Conservation (phyloP, 2,329 filamentous ascomycete species). For the Fusarium citri region DNA sequence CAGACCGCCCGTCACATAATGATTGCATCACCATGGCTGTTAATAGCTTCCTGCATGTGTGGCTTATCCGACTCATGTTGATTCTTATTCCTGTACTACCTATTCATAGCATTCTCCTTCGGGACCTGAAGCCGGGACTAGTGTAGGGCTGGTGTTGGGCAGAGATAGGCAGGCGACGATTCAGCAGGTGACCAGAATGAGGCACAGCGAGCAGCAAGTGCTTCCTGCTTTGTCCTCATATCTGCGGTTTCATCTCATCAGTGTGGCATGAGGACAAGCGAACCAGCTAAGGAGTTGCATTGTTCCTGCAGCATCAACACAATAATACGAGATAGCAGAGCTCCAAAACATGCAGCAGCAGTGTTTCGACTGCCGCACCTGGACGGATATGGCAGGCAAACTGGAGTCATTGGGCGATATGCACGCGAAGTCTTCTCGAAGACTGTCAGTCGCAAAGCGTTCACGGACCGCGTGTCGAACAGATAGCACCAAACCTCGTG, state of each 20-base stretch:
- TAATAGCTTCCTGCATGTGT: conserved; percentile 37
- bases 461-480: conserved; percentile 28
- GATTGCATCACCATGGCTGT: conserved; percentile 27
- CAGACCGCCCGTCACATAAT: conserved; percentile 23
- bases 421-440: conserved; percentile 45
- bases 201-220: not conserved
- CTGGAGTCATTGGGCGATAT: conserved; percentile 25
- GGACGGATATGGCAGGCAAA: conserved; percentile 30
- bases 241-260: not conserved
- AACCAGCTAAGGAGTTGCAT: conserved; percentile 19
- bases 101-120: conserved; percentile 23
- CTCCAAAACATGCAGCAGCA: conserved; percentile 20
- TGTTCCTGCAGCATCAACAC: conserved; percentile 17
- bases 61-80: conserved; percentile 29
- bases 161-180: not conserved
- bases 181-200: not conserved
- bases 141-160: conserved; percentile 11
- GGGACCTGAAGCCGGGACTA: not conserved
- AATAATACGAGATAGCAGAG: conserved; percentile 9
- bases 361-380: conserved; percentile 16
- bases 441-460: conserved; percentile 22
- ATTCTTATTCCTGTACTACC: conserved; percentile 39
- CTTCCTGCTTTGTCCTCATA: not conserved
- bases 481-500: conserved; percentile 26
- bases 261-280: not conserved